A percentile compares a stretch with the other conserved stretches of the same genome.
Evolutionary conservation across 805 yeast species (phyloP).

Genomic region (Myxozyma geophila): DNA sequence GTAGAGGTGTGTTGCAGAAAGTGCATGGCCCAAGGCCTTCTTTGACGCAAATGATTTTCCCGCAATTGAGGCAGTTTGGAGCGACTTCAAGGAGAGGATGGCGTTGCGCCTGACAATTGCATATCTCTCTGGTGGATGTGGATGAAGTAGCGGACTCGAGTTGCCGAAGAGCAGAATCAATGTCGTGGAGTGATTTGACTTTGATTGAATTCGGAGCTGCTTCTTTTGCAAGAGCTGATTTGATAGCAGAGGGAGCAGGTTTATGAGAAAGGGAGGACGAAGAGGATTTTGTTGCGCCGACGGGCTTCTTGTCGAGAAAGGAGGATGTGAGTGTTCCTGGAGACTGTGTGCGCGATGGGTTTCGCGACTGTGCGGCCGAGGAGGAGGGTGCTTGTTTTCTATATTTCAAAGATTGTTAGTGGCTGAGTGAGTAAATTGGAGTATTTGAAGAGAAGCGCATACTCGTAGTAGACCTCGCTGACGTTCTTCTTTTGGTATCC

Average conservation of each 20-base stretch:
- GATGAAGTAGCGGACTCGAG: slow-evolving; percentile 23
- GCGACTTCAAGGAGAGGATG: slow-evolving; percentile 89
- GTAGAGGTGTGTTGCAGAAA: slow-evolving; percentile 71
- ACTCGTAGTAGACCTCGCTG: slow-evolving; percentile 8
- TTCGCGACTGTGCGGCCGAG: not conserved
- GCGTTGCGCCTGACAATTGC: slow-evolving; percentile 45
- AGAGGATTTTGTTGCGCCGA: slow-evolving; percentile 8
- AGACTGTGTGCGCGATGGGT: not conserved
- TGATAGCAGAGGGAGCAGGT: not conserved
- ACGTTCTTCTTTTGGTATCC: slow-evolving; percentile 5
- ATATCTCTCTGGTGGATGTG: slow-evolving; percentile 8
- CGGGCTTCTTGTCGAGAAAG: slow-evolving; percentile 7
- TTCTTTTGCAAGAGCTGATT: slow-evolving; percentile 12
- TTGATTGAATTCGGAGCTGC: slow-evolving; percentile 18
- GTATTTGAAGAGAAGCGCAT: not conserved
- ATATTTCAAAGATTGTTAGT: not conserved
- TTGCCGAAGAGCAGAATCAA: slow-evolving; percentile 33
- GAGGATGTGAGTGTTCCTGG: slow-evolving; percentile 6
- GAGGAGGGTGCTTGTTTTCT: not conserved
- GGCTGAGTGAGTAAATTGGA: not conserved
- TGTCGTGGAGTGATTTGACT: slow-evolving; percentile 29
- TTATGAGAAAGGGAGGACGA: not conserved
- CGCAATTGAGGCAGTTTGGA: slow-evolving; percentile 93
- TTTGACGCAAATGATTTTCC: slow-evolving; percentile 85
- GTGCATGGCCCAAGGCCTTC: slow-evolving; percentile 94